Percentiles rank a stretch among this genome's conserved stretches.
Conservation (phyloP, 306 rosid species). For the Corylus americana region DNA sequence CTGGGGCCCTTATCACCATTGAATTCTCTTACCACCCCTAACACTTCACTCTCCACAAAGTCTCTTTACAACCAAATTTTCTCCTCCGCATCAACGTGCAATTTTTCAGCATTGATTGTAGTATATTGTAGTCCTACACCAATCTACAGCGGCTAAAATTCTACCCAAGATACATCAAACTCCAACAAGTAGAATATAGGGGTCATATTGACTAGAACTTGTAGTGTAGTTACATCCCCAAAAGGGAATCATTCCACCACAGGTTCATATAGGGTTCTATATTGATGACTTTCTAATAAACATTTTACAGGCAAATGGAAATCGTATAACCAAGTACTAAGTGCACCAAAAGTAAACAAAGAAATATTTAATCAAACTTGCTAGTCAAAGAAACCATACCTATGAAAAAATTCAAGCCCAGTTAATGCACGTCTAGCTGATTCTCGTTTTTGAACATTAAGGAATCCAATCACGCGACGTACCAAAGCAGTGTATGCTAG, state of each 20-base stretch:
- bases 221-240: background rate
- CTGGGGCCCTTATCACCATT: too few relatives aligned
- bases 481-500: conserved; percentile 91
- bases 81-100: too few relatives aligned
- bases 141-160: background rate
- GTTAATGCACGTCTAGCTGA: conserved; percentile 81
- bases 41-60: too few relatives aligned
- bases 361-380: conserved; percentile 10
- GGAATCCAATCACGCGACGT: conserved; percentile 92
- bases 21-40: too few relatives aligned
- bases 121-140: background rate
- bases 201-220: background rate
- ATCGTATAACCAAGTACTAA: background rate
- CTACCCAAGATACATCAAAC: background rate
- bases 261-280: background rate
- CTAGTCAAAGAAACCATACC: conserved; percentile 51
- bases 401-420: conserved; percentile 93
- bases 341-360: background rate
- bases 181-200: background rate
- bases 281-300: background rate
- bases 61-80: too few relatives aligned
- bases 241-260: background rate
- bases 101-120: background rate
- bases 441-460: conserved; percentile 91
- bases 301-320: background rate